Evolutionary conservation across 2,329 filamentous ascomycete genomes (phyloP).

Genomic region (Colletotrichum tamarilloi): DNA sequence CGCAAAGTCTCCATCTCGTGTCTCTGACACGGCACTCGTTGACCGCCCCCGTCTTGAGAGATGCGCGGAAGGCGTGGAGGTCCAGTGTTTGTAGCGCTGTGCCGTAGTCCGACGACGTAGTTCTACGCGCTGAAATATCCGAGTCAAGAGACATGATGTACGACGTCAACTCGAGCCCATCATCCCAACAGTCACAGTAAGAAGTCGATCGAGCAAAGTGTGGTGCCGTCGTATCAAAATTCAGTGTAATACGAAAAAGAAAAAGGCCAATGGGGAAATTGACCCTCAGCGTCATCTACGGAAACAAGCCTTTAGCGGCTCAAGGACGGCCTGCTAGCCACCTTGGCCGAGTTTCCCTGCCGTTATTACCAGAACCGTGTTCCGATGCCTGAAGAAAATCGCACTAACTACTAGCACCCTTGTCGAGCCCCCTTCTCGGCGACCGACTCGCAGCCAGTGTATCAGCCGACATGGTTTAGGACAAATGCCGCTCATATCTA

Average conservation of each 20-base stretch:
- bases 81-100: not conserved
- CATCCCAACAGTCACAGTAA: not conserved
- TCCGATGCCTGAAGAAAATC: slow-evolving; percentile 1
- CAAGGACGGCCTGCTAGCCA: not conserved
- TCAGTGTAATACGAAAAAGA: no score
- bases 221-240: not conserved
- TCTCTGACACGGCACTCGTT: not conserved
- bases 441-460: slow-evolving; percentile 2
- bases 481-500: slow-evolving; percentile 12
- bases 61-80: not conserved
- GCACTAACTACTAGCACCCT: slow-evolving; percentile 1
- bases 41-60: not conserved
- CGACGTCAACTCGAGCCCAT: not conserved
- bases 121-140: not conserved
- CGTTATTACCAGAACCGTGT: not conserved
- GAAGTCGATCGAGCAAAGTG: not conserved
- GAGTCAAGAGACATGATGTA: not conserved
- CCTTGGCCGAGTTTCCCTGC: not conserved
- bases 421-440: slow-evolving; percentile 2
- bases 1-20: not conserved
- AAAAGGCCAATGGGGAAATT: not conserved
- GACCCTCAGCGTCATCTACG: not conserved
- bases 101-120: not conserved
- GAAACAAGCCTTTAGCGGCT: slow-evolving; percentile 7
- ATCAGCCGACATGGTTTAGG: slow-evolving; percentile 1